Percentiles rank a stretch among this genome's conserved stretches.
Conservation (phyloP, 1,284 basidiomycete species). For the Schizopora paradoxa region DNA sequence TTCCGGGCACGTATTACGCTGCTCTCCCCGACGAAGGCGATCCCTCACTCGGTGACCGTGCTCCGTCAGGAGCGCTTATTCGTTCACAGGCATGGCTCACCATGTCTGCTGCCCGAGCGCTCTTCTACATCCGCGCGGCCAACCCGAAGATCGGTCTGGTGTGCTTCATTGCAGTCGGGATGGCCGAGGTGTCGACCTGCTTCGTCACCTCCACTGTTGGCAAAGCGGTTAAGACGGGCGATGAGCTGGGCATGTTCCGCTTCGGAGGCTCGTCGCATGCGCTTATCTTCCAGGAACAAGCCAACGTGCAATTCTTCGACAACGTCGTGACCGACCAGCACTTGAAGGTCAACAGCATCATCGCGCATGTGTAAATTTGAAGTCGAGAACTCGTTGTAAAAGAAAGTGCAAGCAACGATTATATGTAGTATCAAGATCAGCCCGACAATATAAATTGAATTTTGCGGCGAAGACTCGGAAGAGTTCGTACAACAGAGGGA, state of each 20-base stretch:
- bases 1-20: constrained; percentile 38
- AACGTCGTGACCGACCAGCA: too few relatives aligned
- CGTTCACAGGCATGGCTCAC: constrained; percentile 35
- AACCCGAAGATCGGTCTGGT: constrained; percentile 36
- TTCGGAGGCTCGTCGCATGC: constrained; percentile 34
- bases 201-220: too few relatives aligned
- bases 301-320: constrained; percentile 8
- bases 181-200: constrained; percentile 43
- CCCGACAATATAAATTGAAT: too few relatives aligned
- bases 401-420: too few relatives aligned
- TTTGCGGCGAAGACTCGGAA: too few relatives aligned
- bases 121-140: constrained; percentile 38
- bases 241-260: constrained; percentile 36
- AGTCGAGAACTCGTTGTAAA: too few relatives aligned
- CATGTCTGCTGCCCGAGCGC: constrained; percentile 32
- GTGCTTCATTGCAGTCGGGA: constrained; percentile 38
- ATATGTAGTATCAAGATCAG: too few relatives aligned
- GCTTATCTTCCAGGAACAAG: constrained; percentile 25
- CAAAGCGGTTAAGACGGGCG: constrained; percentile 28
- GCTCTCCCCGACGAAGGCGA: constrained; percentile 21
- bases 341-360: too few relatives aligned
- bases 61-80: constrained; percentile 26
- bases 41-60: constrained; percentile 20
- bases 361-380: too few relatives aligned
- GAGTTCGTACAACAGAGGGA: too few relatives aligned